A percentile compares a stretch with the other conserved stretches of the same genome.
phyloP scores from a whole-genome alignment of 176 grass and related monocot species.

The Lolium perenne region DNA sequence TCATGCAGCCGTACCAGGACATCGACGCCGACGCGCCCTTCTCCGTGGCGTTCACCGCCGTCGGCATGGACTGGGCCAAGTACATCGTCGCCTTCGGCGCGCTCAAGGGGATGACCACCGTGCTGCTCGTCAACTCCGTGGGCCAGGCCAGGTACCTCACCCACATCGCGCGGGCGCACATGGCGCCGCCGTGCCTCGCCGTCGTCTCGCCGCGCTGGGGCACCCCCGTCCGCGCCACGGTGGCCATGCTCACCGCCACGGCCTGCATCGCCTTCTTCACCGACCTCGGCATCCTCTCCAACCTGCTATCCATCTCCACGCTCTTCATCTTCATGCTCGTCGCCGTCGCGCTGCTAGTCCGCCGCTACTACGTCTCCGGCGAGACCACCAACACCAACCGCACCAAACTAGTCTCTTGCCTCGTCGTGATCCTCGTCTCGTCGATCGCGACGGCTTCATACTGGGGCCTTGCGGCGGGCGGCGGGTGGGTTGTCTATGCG shows the following conservation, averaged over 20 bases:
- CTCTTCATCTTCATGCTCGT: constrained; percentile 87
- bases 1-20: constrained; percentile 58
- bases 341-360: constrained; percentile 61
- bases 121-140: constrained; percentile 66
- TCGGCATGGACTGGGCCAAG: constrained; percentile 78
- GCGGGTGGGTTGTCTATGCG: constrained; percentile 7
- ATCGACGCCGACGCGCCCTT: constrained; percentile 70
- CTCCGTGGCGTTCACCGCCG: constrained; percentile 60
- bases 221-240: constrained; percentile 61
- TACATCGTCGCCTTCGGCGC: constrained; percentile 82
- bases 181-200: constrained; percentile 60
- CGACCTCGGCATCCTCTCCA: constrained; percentile 52
- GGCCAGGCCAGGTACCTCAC: constrained; percentile 78
- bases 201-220: constrained; percentile 47
- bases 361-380: constrained; percentile 57
- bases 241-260: constrained; percentile 60
- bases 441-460: background rate
- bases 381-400: constrained; percentile 44
- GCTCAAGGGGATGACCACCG: constrained; percentile 69
- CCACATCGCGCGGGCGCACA: constrained; percentile 66
- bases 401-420: constrained; percentile 35
- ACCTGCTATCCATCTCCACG: constrained; percentile 74
- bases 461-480: constrained; percentile 14
- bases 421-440: background rate
- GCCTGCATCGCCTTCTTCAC: constrained; percentile 71